Evolutionary conservation across 202 grass and related monocot genomes (phyloP), one percentile per base, ranked within the genome.

Genomic region (Carex arenaria): DNA sequence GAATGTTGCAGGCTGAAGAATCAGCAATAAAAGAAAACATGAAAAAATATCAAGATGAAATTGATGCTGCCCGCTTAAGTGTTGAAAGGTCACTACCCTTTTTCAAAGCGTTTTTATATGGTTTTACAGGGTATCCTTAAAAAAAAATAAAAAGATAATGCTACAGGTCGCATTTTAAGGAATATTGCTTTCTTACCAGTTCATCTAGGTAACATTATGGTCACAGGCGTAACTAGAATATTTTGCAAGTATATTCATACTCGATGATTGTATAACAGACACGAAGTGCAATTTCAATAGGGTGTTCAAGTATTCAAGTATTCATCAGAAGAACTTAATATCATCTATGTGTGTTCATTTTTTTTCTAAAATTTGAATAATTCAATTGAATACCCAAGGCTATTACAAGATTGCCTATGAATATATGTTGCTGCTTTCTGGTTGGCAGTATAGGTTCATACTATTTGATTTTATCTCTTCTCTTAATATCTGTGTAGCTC

Each of bases 1-100:
- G 82, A 13, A 77, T 78, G 83, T 78, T 88, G 66, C 82, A 98
- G 95, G 92, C 85, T 86, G 90, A 94, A 89, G 87, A 86, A 85
- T 98, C 89, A 81, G 80, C 84, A 90, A 78, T 83, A 72, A 87
- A 91, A 49, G 86, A 88, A 61, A 62, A 86, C n/a, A 93, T 95
- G 15, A 31, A 76, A 52, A 84, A 80, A 76, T 67, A 93, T 49
- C 85, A 93, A 78, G 43, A 87, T 67, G 89, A 95, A 38, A 90
- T 95, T 83, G 81, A 91, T 67, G 56, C 17, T 82, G 78, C 63
- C 85, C 56, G 38, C 82, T 87, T 59, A 81, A 90, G 52, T 86
- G 76, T 93, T 69, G 82, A 79, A 88, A 98, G 90, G 95, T 98
- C n/a, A 66, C 66, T 75, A n/a, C 12, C 66, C 18, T 70, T 68